These are phyloP conservation scores for Fusarium zealandicum DNA, from an alignment of 2,329 filamentous ascomycete species.

Conservation along the genomic window DNA sequence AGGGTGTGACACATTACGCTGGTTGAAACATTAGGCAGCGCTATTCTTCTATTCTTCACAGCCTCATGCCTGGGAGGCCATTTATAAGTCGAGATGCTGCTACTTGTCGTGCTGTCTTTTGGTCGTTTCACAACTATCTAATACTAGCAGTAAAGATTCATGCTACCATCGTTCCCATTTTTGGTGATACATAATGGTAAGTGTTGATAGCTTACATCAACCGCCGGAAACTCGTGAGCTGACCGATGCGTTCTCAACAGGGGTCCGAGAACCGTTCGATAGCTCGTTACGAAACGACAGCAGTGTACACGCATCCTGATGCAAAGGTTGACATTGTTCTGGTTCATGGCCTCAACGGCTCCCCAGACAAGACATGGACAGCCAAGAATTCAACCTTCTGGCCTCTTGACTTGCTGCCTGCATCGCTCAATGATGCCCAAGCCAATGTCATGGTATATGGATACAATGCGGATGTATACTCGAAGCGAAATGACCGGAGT, in stretches of 20 bases:
- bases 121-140: slow-evolving; percentile 1
- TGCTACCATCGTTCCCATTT: slow-evolving; percentile 14
- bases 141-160: slow-evolving; percentile 19
- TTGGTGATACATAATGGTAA: slow-evolving; percentile 39
- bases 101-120: neutral
- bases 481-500: slow-evolving; percentile 56
- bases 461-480: slow-evolving; percentile 73
- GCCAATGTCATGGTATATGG: slow-evolving; percentile 76
- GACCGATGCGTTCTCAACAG: slow-evolving; percentile 40
- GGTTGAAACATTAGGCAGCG: slow-evolving; percentile 11
- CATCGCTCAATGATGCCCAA: slow-evolving; percentile 61
- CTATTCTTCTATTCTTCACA: slow-evolving; percentile 9
- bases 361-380: slow-evolving; percentile 70
- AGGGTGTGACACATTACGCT: slow-evolving; percentile 8
- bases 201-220: neutral
- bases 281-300: slow-evolving; percentile 63
- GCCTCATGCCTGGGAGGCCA: slow-evolving; percentile 12
- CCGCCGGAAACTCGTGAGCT: neutral
- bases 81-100: slow-evolving; percentile 21
- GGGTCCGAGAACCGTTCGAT: slow-evolving; percentile 46
- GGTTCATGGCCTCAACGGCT: slow-evolving; percentile 74
- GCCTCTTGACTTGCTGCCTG: slow-evolving; percentile 72
- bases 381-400: slow-evolving; percentile 68
- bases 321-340: slow-evolving; percentile 71
- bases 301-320: slow-evolving; percentile 65